phyloP scores from a whole-genome alignment of 2,329 filamentous ascomycete genomes.

The Epichloe brachyelytri region DNA sequence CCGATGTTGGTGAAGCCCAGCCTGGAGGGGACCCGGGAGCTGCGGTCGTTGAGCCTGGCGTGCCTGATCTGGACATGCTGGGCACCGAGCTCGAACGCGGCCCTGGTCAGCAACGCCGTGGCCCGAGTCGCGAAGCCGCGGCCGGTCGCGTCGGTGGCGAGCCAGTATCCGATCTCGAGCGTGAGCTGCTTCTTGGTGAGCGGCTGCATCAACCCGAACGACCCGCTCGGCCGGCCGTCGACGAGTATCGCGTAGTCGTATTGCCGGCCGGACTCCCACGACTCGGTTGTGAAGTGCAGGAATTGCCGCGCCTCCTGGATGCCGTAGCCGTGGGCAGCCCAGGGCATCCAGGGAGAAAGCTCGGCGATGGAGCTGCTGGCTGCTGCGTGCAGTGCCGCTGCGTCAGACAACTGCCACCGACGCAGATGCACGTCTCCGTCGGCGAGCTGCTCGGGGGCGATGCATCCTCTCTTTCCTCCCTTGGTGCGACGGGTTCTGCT shows the following conservation, averaged over 20 bases:
- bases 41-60: conserved; percentile 6
- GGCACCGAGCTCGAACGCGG: conserved; percentile 8
- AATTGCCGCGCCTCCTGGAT: conserved; percentile 5
- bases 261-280: conserved; percentile 5
- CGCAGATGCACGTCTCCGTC: conserved; percentile 7
- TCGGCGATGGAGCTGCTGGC: conserved; percentile 7
- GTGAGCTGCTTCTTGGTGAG: not conserved
- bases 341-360: conserved; percentile 10
- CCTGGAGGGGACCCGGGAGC: conserved; percentile 5
- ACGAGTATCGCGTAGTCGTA: conserved; percentile 9
- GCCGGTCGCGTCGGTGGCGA: conserved; percentile 8
- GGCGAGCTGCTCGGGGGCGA: conserved; percentile 6
- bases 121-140: conserved; percentile 9
- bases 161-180: conserved; percentile 11
- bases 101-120: conserved; percentile 4
- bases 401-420: conserved; percentile 8
- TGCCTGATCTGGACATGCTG: conserved; percentile 9
- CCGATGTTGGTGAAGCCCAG: conserved; percentile 6
- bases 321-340: conserved; percentile 8
- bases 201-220: conserved; percentile 7
- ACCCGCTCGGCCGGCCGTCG: conserved; percentile 5
- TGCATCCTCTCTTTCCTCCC: too few species aligned
- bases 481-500: too few species aligned
- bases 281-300: conserved; percentile 1
- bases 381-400: conserved; percentile 2